Conservation (phyloP, 257 asterid genomes). For the Salvia hispanica region DNA sequence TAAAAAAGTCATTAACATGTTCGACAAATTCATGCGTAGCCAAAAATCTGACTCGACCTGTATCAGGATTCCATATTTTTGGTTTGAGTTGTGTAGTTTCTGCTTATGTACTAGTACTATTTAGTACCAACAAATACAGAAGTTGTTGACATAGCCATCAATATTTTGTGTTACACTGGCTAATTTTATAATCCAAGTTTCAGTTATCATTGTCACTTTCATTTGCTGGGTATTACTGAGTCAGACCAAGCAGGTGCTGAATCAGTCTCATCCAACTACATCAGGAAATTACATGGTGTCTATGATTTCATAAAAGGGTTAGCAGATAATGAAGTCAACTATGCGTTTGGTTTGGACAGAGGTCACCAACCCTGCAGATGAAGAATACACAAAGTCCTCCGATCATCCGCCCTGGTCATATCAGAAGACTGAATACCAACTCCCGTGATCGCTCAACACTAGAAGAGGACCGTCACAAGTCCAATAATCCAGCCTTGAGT, state of each 20-base stretch:
- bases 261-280: slow-evolving; percentile 29
- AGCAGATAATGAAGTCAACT: slow-evolving; percentile 21
- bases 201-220: slow-evolving; percentile 22
- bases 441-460: background rate
- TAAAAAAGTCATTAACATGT: background rate
- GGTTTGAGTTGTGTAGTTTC: background rate
- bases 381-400: slow-evolving; percentile 45
- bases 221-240: background rate
- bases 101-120: background rate
- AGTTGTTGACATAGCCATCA: slow-evolving; percentile 11
- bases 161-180: background rate
- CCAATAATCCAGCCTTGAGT: slow-evolving; percentile 29
- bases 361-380: slow-evolving; percentile 33
- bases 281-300: background rate
- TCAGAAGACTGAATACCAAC: slow-evolving; percentile 34
- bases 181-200: slow-evolving; percentile 6
- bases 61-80: background rate
- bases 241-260: slow-evolving; percentile 28
- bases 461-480: slow-evolving; percentile 23
- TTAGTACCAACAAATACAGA: slow-evolving; percentile 2
- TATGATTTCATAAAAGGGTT: background rate
- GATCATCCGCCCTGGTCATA: slow-evolving; percentile 39
- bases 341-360: slow-evolving; percentile 19
- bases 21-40: background rate
- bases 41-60: background rate